Conservation (phyloP, 306 rosid species). For the Rosa lucieae region DNA sequence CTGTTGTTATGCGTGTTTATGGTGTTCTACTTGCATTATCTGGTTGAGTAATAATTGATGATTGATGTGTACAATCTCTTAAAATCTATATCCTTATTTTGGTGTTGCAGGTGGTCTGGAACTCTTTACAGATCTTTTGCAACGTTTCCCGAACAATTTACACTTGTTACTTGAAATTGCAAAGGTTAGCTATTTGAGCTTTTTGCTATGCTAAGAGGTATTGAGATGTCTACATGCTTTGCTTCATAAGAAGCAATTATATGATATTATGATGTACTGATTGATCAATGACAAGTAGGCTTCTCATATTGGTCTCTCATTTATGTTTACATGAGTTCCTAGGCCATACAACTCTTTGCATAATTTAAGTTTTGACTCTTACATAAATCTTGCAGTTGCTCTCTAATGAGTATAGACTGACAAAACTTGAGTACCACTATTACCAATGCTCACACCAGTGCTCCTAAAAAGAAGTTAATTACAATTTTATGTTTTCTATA, state of each 20-base stretch:
- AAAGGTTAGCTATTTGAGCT: conserved; percentile 59
- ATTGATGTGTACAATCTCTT: conserved; percentile 4
- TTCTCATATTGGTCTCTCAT: background rate
- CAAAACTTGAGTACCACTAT: background rate
- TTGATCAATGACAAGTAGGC: background rate
- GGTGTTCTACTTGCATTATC: background rate
- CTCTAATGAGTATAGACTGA: background rate
- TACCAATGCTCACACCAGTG: background rate
- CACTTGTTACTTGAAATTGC: conserved; percentile 94
- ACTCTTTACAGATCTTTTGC: conserved; percentile 75
- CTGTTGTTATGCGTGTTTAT: background rate
- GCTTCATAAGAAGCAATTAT: background rate
- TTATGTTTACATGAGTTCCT: background rate
- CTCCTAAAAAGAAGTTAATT: background rate
- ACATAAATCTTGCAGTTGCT: background rate
- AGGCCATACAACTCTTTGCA: background rate
- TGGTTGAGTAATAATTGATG: background rate
- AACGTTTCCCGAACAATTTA: conserved; percentile 88
- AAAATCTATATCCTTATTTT: conserved; percentile 14
- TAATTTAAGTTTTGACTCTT: background rate
- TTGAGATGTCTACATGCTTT: background rate
- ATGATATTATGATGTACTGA: background rate
- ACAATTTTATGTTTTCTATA: background rate
- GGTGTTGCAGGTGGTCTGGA: conserved; percentile 89
- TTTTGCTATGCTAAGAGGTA: conserved; percentile 14